Conservation (phyloP, 768 basidiomycete genomes). For the Auriscalpium vulgare region DNA sequence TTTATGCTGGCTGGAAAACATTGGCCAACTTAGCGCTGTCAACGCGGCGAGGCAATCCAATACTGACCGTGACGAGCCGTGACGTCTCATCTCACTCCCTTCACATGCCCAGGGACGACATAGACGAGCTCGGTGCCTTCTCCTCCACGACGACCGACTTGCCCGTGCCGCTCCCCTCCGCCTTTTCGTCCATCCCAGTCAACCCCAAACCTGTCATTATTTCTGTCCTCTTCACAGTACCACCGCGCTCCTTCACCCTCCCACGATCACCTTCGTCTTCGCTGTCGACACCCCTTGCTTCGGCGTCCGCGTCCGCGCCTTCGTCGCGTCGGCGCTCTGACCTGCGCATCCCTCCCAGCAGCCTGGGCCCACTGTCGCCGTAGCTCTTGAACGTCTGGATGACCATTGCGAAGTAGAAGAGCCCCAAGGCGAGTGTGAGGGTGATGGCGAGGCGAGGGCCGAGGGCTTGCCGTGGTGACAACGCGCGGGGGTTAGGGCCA, state of each 20-base stretch:
- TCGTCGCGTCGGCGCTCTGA: background rate
- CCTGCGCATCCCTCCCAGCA: background rate
- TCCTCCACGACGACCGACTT: background rate
- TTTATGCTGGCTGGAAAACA: no score
- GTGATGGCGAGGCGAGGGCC: conserved; percentile 52
- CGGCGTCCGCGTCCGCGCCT: background rate
- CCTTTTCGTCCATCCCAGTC: conserved; percentile 10
- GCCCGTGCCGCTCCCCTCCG: background rate
- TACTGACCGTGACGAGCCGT: no score
- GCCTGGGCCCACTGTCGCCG: conserved; percentile 25
- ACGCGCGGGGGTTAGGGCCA: conserved; percentile 21
- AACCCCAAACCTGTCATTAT: conserved; percentile 11
- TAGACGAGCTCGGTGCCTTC: background rate
- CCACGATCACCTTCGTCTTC: conserved; percentile 4
- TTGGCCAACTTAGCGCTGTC: no score
- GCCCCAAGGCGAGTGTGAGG: conserved; percentile 43
- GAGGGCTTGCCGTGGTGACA: conserved; percentile 33
- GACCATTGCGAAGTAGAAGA: conserved; percentile 55
- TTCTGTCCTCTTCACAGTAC: conserved; percentile 8
- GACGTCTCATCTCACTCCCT: background rate
- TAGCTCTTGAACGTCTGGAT: conserved; percentile 56
- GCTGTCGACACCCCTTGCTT: background rate
- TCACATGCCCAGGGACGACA: background rate
- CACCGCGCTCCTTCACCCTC: conserved; percentile 4
- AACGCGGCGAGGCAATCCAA: no score